These are phyloP conservation scores for Metarhizium brunneum DNA, from an alignment of 2,329 filamentous ascomycete species.

Conservation along the genomic window DNA sequence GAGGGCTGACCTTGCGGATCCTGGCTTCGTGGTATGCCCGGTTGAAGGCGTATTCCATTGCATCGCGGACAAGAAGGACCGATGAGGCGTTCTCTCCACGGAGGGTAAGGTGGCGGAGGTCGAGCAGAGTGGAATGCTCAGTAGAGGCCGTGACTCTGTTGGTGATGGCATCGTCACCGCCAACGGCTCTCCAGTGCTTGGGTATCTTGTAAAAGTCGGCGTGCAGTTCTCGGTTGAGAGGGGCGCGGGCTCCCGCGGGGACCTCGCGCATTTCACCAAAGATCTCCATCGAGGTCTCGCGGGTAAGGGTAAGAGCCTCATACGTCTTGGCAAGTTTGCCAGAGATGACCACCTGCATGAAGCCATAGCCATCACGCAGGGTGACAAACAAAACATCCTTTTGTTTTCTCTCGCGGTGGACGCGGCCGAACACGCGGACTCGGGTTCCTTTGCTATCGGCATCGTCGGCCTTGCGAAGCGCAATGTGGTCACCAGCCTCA, in stretches of 20 bases:
- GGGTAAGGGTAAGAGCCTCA: slow-evolving; percentile 75
- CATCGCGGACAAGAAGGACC: slow-evolving; percentile 78
- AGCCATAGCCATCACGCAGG: slow-evolving; percentile 66
- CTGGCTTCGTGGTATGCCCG: slow-evolving; percentile 67
- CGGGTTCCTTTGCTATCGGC: slow-evolving; percentile 53
- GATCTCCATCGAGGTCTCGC: slow-evolving; percentile 79
- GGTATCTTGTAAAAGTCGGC: slow-evolving; percentile 83
- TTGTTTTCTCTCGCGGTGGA: slow-evolving; percentile 72
- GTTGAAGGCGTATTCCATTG: slow-evolving; percentile 73
- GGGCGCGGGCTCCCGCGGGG: slow-evolving; percentile 67
- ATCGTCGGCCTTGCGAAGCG: slow-evolving; percentile 26
- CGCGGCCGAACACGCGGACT: slow-evolving; percentile 71
- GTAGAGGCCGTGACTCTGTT: slow-evolving; percentile 53
- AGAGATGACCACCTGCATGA: slow-evolving; percentile 34
- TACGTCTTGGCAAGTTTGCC: slow-evolving; percentile 86
- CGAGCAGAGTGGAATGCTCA: slow-evolving; percentile 56
- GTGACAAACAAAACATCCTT: slow-evolving; percentile 82
- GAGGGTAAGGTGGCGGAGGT: slow-evolving; percentile 76
- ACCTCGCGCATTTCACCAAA: slow-evolving; percentile 78
- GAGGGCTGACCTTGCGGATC: slow-evolving; percentile 77
- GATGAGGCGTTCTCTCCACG: slow-evolving; percentile 77
- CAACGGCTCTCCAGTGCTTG: slow-evolving; percentile 56
- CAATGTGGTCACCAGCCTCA: slow-evolving; percentile 18
- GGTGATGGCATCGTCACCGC: slow-evolving; percentile 85
- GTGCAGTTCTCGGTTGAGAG: slow-evolving; percentile 77